A percentile compares a stretch with the other conserved stretches of the same genome.
Evolutionary conservation across 306 rosid species (phyloP).

Genomic region (Cucurbita maxima): DNA sequence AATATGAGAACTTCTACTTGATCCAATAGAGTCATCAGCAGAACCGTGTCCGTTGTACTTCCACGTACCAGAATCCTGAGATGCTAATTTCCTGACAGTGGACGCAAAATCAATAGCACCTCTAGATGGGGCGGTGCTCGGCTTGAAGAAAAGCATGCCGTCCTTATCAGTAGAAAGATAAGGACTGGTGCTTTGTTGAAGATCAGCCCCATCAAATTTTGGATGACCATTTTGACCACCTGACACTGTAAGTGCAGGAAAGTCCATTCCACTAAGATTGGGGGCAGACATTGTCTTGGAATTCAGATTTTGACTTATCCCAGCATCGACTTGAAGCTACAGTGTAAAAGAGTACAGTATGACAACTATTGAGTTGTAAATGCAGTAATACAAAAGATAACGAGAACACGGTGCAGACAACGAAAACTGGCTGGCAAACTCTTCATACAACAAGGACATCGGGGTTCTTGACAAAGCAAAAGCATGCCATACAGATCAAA

Average conservation of each 20-base stretch:
- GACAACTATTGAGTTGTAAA: not conserved
- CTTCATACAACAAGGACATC: not conserved
- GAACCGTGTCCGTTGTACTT: slow-evolving; percentile 67
- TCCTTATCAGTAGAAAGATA: slow-evolving; percentile 58
- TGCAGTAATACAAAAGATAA: not conserved
- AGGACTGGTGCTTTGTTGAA: slow-evolving; percentile 49
- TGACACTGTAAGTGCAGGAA: slow-evolving; percentile 59
- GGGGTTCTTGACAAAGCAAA: not conserved
- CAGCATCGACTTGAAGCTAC: slow-evolving; percentile 90
- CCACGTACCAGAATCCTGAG: slow-evolving; percentile 89
- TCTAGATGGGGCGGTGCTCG: slow-evolving; percentile 54
- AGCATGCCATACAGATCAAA: not conserved
- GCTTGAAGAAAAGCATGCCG: slow-evolving; percentile 50
- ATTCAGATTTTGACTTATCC: slow-evolving; percentile 51
- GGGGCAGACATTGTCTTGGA: slow-evolving; percentile 61
- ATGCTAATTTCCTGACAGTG: slow-evolving; percentile 82
- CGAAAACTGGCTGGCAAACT: not conserved
- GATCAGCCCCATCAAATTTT: slow-evolving; percentile 50
- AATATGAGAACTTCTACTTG: slow-evolving; percentile 62
- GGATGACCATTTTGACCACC: slow-evolving; percentile 39
- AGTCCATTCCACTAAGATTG: slow-evolving; percentile 66
- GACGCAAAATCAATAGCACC: slow-evolving; percentile 80
- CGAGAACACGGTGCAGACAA: not conserved
- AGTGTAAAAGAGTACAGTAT: slow-evolving; percentile 16
- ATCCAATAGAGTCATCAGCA: slow-evolving; percentile 57